phyloP scores from a whole-genome alignment of 139 green algal species.

The Chlorella vulgaris region DNA sequence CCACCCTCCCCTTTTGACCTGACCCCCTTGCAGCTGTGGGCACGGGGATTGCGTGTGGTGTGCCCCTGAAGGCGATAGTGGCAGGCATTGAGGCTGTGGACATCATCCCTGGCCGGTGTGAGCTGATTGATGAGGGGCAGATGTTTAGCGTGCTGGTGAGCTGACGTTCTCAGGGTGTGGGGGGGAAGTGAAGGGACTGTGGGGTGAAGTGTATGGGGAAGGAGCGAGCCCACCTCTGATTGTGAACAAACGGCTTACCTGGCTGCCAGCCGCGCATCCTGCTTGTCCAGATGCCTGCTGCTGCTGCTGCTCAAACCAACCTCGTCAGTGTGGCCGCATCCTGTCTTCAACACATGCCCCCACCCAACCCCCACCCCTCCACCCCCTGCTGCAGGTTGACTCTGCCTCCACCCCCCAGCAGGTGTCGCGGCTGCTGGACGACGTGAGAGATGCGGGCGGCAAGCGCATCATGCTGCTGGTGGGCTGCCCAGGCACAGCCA shows the following conservation, averaged over 20 bases:
- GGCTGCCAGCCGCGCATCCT: too few relatives aligned
- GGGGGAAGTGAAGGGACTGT: too few relatives aligned
- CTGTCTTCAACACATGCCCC: background rate
- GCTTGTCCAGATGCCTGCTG: too few relatives aligned
- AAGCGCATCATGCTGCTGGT: slow-evolving; percentile 87
- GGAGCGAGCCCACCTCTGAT: too few relatives aligned
- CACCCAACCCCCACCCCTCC: background rate
- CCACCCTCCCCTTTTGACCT: background rate
- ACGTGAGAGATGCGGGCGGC: slow-evolving; percentile 57
- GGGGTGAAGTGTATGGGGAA: too few relatives aligned
- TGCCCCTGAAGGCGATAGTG: slow-evolving; percentile 72
- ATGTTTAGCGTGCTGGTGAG: slow-evolving; percentile 88
- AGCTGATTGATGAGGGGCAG: slow-evolving; percentile 92
- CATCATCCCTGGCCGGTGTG: slow-evolving; percentile 69
- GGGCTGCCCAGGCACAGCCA: slow-evolving; percentile 77
- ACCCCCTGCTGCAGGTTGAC: slow-evolving; percentile 68
- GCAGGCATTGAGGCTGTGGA: slow-evolving; percentile 84
- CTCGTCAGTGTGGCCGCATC: background rate
- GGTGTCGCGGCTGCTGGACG: slow-evolving; percentile 69
- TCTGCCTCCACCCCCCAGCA: slow-evolving; percentile 83
- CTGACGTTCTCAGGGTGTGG: background rate
- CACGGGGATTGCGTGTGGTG: slow-evolving; percentile 75
- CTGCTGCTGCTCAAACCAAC: background rate
- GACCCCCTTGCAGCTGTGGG: slow-evolving; percentile 72
- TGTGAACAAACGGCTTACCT: too few relatives aligned